Percentiles rank a stretch among this genome's conserved stretches.
phyloP scores from a whole-genome alignment of 768 basidiomycete species.

The Nidularia sp. region DNA sequence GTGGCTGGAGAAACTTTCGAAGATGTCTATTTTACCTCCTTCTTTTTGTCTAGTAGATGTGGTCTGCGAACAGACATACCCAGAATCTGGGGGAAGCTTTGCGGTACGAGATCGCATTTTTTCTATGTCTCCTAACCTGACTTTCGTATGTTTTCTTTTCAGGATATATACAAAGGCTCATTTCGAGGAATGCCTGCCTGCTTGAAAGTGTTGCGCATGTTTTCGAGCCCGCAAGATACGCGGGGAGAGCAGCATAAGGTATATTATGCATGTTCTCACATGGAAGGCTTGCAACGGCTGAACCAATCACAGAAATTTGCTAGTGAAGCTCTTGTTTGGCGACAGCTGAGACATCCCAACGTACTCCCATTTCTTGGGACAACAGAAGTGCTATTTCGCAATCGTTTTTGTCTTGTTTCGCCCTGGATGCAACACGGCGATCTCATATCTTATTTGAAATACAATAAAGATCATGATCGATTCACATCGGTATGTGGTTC shows the following conservation, averaged over 20 bases:
- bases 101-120: neutral
- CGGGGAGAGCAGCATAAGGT: slow-evolving; percentile 10
- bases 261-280: neutral
- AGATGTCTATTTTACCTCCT: neutral
- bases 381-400: slow-evolving; percentile 14
- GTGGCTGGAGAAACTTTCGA: neutral
- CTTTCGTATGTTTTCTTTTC: neutral
- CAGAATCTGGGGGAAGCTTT: neutral
- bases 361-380: slow-evolving; percentile 22
- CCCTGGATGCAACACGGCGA: slow-evolving; percentile 24
- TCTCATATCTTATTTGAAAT: slow-evolving; percentile 4
- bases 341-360: slow-evolving; percentile 17
- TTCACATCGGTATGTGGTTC: neutral
- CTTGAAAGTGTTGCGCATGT: slow-evolving; percentile 6
- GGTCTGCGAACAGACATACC: neutral
- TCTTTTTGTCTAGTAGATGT: neutral
- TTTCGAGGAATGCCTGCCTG: neutral
- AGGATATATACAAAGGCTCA: slow-evolving; percentile 2
- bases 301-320: slow-evolving; percentile 14
- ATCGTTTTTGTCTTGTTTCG: slow-evolving; percentile 19
- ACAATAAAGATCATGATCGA: neutral
- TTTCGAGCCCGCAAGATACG: slow-evolving; percentile 2
- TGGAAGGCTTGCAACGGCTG: neutral
- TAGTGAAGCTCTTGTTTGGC: slow-evolving; percentile 22
- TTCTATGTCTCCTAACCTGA: neutral